Conservation (phyloP, 108 stramenopile genomes). For the Pseudonitzschia delicatissima region DNA sequence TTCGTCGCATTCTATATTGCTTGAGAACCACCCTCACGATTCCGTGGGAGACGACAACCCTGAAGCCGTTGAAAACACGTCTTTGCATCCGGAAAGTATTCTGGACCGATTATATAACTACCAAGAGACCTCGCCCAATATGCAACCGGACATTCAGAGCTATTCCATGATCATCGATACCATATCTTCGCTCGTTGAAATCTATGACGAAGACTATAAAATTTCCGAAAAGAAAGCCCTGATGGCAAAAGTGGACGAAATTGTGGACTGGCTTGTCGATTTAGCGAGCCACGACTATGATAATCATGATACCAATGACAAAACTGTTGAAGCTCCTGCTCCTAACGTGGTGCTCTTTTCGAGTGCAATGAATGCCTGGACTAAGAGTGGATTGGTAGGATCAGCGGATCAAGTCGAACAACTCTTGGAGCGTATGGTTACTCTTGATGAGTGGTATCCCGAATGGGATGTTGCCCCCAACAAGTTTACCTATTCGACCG, state of each 20-base stretch:
- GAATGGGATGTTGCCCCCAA: slow-evolving; percentile 44
- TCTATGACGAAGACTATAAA: slow-evolving; percentile 9
- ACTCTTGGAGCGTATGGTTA: slow-evolving; percentile 56
- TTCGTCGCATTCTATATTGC: neutral
- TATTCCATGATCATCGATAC: slow-evolving; percentile 37
- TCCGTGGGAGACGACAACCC: neutral
- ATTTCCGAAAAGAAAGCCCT: slow-evolving; percentile 11
- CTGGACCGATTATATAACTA: slow-evolving; percentile 10
- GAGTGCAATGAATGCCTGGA: slow-evolving; percentile 70
- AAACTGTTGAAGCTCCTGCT: neutral
- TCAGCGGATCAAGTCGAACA: slow-evolving; percentile 56
- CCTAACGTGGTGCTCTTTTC: slow-evolving; percentile 56
- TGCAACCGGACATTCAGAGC: slow-evolving; percentile 34
- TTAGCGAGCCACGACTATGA: slow-evolving; percentile 7
- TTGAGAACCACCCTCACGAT: neutral
- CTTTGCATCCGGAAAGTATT: slow-evolving; percentile 11
- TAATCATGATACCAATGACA: neutral
- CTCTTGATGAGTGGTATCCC: slow-evolving; percentile 33
- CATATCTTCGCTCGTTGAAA: slow-evolving; percentile 9
- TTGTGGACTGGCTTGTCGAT: slow-evolving; percentile 19
- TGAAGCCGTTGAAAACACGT: neutral
- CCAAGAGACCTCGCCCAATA: slow-evolving; percentile 13
- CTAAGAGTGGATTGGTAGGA: slow-evolving; percentile 48
- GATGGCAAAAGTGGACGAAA: slow-evolving; percentile 11
- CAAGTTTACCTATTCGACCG: slow-evolving; percentile 54